A percentile compares a stretch with the other conserved stretches of the same genome.
Conservation (phyloP, 805 yeast species). For the Debaryomyces prosopidis region DNA sequence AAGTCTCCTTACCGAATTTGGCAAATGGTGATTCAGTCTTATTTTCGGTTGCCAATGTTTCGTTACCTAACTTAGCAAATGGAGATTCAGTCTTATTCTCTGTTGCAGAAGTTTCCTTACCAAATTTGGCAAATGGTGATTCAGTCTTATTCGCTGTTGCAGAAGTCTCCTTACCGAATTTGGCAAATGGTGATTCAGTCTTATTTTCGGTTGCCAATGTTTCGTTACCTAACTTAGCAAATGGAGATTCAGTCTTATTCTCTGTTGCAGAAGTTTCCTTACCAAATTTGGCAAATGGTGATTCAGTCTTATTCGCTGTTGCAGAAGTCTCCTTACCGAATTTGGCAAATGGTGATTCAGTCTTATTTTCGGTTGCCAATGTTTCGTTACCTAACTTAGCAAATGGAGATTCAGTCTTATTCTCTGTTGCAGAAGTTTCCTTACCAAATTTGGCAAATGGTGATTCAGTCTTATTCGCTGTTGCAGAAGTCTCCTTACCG, state of each 20-base stretch:
- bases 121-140: conserved; percentile 9
- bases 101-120: neutral
- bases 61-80: neutral
- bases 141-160: neutral
- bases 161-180: neutral
- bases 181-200: neutral
- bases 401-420: conserved; percentile 6
- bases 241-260: conserved; percentile 6
- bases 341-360: neutral
- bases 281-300: conserved; percentile 7
- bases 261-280: neutral
- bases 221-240: conserved; percentile 1
- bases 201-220: neutral
- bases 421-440: neutral
- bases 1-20: neutral
- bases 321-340: neutral
- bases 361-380: neutral
- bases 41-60: no score
- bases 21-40: conserved; percentile 8
- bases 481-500: neutral
- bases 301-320: neutral
- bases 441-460: conserved; percentile 7
- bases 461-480: conserved; percentile 1
- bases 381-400: conserved; percentile 2
- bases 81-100: neutral